Evolutionary conservation across 2,329 filamentous ascomycete genomes (phyloP).

Genomic region (Karstenula rhodostoma): DNA sequence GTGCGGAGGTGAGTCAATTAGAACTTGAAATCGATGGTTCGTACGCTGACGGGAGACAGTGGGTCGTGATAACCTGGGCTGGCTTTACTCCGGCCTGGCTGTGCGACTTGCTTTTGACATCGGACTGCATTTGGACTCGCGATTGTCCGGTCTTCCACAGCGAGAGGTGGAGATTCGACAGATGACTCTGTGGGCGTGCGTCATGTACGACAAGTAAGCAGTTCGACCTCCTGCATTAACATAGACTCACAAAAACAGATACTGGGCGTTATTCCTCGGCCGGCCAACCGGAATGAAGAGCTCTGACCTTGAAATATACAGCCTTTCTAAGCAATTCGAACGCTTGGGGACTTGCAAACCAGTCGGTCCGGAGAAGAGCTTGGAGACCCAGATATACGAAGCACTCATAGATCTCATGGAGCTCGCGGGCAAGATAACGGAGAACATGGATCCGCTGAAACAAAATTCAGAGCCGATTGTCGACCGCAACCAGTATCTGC

Average conservation of each 20-base stretch:
- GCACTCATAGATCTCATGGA: slow-evolving; percentile 65
- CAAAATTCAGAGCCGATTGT: slow-evolving; percentile 41
- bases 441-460: slow-evolving; percentile 50
- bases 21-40: not conserved
- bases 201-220: slow-evolving; percentile 60
- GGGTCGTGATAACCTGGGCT: slow-evolving; percentile 62
- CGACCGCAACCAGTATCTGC: slow-evolving; percentile 59
- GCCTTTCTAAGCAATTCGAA: slow-evolving; percentile 57
- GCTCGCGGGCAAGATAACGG: slow-evolving; percentile 61
- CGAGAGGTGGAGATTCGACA: slow-evolving; percentile 59
- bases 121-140: slow-evolving; percentile 57
- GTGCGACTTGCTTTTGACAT: slow-evolving; percentile 38
- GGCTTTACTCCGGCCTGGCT: slow-evolving; percentile 61
- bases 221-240: not conserved
- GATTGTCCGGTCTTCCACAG: slow-evolving; percentile 54
- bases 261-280: slow-evolving; percentile 65
- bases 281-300: slow-evolving; percentile 63
- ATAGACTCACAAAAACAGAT: slow-evolving; percentile 27
- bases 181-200: slow-evolving; percentile 61
- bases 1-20: slow-evolving; percentile 48
- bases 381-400: slow-evolving; percentile 58
- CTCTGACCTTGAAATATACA: slow-evolving; percentile 60
- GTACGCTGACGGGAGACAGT: slow-evolving; percentile 36
- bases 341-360: slow-evolving; percentile 51
- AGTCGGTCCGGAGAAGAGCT: slow-evolving; percentile 43